Conservation (phyloP, 192 early-diverging fungal species). For the Coemansia umbellata region DNA sequence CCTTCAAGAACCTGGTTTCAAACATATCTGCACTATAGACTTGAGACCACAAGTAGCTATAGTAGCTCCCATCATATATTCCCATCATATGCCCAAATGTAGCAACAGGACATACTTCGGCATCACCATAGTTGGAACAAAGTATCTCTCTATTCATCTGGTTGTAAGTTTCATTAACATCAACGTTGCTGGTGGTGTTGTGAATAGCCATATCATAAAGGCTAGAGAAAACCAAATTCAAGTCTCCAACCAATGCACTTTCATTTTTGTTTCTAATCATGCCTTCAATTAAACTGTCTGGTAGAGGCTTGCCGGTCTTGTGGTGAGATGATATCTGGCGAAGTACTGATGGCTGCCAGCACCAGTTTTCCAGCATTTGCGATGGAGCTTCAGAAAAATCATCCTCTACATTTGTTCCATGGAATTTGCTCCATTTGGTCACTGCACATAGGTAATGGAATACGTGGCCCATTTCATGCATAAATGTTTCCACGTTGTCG, state of each 20-base stretch:
- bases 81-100: conserved; percentile 60
- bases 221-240: conserved; percentile 68
- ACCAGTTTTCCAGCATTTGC: conserved; percentile 79
- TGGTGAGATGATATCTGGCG: conserved; percentile 57
- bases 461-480: conserved; percentile 72
- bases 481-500: conserved; percentile 66
- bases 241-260: conserved; percentile 55
- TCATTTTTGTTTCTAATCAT: conserved; percentile 65
- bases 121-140: conserved; percentile 15
- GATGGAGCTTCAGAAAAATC: conserved; percentile 81
- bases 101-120: conserved; percentile 32
- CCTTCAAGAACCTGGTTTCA: conserved; percentile 56
- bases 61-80: conserved; percentile 65
- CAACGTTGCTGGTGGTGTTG: conserved; percentile 27
- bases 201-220: conserved; percentile 66
- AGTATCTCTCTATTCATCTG: conserved; percentile 18
- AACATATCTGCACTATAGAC: conserved; percentile 77
- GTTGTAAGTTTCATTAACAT: conserved; percentile 31
- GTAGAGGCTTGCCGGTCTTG: conserved; percentile 59
- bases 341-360: conserved; percentile 53
- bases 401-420: conserved; percentile 59
- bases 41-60: conserved; percentile 71
- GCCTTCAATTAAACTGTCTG: conserved; percentile 58
- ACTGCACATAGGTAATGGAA: conserved; percentile 57
- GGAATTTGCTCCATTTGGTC: conserved; percentile 60